Evolutionary conservation across 1,139 yeast genomes (phyloP).

Genomic region (Hansenula lynferdii): DNA sequence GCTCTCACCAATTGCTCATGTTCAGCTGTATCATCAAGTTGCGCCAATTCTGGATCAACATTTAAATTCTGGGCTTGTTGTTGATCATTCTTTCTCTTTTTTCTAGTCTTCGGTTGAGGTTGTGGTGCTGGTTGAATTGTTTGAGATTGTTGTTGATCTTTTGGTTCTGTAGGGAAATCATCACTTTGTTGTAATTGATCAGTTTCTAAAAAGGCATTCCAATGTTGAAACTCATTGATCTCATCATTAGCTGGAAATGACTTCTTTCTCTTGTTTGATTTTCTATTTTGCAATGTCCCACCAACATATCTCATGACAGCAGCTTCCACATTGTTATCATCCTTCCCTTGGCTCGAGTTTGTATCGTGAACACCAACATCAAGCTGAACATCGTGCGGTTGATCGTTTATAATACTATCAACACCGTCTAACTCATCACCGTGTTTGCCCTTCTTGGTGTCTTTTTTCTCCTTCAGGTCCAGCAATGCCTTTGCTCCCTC

Average conservation of each 20-base stretch:
- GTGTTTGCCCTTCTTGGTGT: slow-evolving; percentile 6
- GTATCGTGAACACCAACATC: not conserved
- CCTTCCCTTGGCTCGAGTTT: slow-evolving; percentile 11
- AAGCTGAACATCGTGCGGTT: not conserved
- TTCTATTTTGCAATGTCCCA: slow-evolving; percentile 41
- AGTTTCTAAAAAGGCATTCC: slow-evolving; percentile 30
- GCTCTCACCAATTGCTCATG: slow-evolving; percentile 64
- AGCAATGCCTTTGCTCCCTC: slow-evolving; percentile 27
- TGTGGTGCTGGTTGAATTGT: not conserved
- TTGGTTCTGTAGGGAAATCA: slow-evolving; percentile 6
- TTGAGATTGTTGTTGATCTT: slow-evolving; percentile 2
- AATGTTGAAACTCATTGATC: slow-evolving; percentile 21
- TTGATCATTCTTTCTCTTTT: slow-evolving; percentile 11
- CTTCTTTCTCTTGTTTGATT: slow-evolving; percentile 20
- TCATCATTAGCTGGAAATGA: slow-evolving; percentile 20
- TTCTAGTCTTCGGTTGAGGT: slow-evolving; percentile 13
- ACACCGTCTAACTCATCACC: slow-evolving; percentile 1
- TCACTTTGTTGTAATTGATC: slow-evolving; percentile 21
- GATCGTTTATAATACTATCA: not conserved
- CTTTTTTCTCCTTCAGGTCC: slow-evolving; percentile 22
- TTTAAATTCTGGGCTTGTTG: slow-evolving; percentile 11
- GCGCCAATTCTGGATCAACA: slow-evolving; percentile 62
- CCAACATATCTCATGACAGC: slow-evolving; percentile 72
- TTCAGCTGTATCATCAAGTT: slow-evolving; percentile 37
- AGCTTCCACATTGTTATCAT: slow-evolving; percentile 48